Evolutionary conservation across 2,329 filamentous ascomycete species (phyloP).

Genomic region (Hymenoscyphus fructigenus): DNA sequence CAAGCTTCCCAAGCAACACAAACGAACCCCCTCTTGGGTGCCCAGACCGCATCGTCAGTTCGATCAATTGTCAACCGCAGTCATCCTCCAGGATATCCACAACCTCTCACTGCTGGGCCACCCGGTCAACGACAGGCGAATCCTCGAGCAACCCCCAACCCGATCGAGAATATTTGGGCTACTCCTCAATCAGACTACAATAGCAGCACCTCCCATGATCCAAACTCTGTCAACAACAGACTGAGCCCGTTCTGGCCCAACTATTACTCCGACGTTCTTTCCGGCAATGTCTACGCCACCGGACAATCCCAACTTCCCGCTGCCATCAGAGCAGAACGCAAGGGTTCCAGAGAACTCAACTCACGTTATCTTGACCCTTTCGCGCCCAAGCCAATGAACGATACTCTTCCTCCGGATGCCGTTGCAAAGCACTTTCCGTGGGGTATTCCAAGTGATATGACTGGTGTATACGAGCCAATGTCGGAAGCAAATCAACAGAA

Average conservation of each 20-base stretch:
- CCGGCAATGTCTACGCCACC: constrained; percentile 9
- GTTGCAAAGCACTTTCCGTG: constrained; percentile 33
- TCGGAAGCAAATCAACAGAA: constrained; percentile 16
- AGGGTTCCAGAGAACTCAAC: background rate
- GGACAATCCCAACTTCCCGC: constrained; percentile 3
- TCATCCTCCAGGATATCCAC: constrained; percentile 30
- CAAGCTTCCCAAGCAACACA: constrained; percentile 12
- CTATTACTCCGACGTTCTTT: background rate
- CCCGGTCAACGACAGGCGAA: constrained; percentile 34
- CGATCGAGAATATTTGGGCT: constrained; percentile 16
- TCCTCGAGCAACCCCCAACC: background rate
- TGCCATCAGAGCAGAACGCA: background rate
- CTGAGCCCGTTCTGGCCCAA: constrained; percentile 13
- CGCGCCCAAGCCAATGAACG: constrained; percentile 19
- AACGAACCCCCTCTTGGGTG: constrained; percentile 26
- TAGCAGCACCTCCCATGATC: background rate
- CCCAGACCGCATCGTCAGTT: constrained; percentile 7
- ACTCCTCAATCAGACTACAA: background rate
- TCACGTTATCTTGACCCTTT: constrained; percentile 10
- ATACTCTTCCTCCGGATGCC: constrained; percentile 29
- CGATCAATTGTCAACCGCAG: constrained; percentile 6
- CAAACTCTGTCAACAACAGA: background rate
- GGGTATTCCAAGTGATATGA: constrained; percentile 30
- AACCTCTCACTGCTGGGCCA: constrained; percentile 38
- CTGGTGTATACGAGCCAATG: constrained; percentile 23